Evolutionary conservation across 257 asterid species (phyloP).

Genomic region (Parsonsia alboflavescens): DNA sequence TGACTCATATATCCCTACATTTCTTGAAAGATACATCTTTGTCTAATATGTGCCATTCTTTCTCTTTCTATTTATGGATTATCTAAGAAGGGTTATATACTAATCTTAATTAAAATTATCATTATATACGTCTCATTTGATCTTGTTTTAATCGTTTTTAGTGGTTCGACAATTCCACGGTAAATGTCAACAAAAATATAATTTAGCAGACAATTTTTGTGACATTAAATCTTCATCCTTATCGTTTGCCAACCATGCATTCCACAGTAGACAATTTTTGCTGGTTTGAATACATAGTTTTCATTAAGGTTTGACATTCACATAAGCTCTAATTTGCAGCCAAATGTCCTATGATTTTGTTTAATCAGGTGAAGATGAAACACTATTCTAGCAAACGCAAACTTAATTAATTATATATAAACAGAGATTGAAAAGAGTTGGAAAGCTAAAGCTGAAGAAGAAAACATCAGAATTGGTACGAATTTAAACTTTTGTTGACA

Average conservation of each 20-base stretch:
- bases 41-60: constrained; percentile 14
- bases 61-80: not conserved
- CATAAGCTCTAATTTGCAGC: not conserved
- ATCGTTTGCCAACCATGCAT: no score
- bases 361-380: not conserved
- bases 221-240: no score
- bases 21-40: not conserved
- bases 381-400: not conserved
- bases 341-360: not conserved
- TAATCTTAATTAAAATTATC: not conserved
- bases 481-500: not conserved
- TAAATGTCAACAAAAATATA: not conserved
- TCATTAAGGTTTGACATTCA: not conserved
- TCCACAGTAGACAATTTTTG: not conserved
- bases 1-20: not conserved
- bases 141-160: not conserved
- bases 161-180: not conserved
- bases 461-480: not conserved
- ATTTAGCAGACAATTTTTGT: not conserved
- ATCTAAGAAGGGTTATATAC: not conserved
- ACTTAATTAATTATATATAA: not conserved
- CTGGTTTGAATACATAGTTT: not conserved
- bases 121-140: not conserved
- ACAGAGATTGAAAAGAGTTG: not conserved
- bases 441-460: not conserved